phyloP scores from a whole-genome alignment of 441 rosid species.

The Rhodomyrtus psidioides region DNA sequence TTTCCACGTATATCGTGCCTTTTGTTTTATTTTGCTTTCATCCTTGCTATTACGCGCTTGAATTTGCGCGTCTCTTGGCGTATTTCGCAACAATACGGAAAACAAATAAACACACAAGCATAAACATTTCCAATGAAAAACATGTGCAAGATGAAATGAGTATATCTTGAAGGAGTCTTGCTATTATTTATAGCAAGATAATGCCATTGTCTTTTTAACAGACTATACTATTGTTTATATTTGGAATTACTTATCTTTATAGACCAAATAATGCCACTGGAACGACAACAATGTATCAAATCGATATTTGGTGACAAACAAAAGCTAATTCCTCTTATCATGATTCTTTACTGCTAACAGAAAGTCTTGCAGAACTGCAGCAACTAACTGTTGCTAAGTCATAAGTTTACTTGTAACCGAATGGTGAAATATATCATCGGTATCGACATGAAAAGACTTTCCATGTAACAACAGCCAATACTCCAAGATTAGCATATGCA shows the following conservation, averaged over 20 bases:
- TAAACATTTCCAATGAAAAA: background rate
- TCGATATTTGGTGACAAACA: background rate
- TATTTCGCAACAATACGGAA: background rate
- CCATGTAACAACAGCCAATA: conserved; percentile 81
- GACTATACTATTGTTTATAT: background rate
- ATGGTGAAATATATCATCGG: conserved; percentile 64
- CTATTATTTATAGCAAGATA: too few species aligned
- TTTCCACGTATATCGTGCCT: too few species aligned
- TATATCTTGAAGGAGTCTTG: background rate
- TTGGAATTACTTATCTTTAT: background rate
- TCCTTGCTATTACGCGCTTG: too few species aligned
- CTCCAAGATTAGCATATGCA: conserved; percentile 64
- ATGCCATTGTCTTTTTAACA: background rate
- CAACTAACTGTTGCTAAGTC: background rate
- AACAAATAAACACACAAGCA: background rate
- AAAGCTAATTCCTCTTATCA: background rate
- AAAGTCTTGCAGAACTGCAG: background rate
- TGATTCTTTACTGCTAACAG: background rate
- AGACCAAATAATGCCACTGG: background rate
- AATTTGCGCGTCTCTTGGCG: too few species aligned
- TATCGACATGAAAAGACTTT: conserved; percentile 83
- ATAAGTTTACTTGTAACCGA: conserved; percentile 60
- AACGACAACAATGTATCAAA: background rate
- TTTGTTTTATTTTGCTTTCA: too few species aligned
- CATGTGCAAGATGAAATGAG: background rate